phyloP scores from a whole-genome alignment of 179 eudicot genomes.

The Monotropa hypopitys region DNA sequence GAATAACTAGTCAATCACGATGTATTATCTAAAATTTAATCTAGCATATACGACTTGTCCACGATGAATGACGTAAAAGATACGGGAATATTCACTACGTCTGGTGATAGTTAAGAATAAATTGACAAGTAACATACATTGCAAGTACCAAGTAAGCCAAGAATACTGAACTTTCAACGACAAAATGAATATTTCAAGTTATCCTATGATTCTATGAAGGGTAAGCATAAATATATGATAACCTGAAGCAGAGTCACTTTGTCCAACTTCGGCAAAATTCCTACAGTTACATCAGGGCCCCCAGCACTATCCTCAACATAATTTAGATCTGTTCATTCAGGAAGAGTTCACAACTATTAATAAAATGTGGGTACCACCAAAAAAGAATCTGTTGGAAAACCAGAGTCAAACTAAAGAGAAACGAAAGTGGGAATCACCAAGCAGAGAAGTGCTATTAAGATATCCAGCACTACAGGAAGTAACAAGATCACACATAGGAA shows the following conservation, averaged over 20 bases:
- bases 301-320: conserved; percentile 95
- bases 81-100: neutral
- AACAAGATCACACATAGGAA: conserved; percentile 88
- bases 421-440: conserved; percentile 59
- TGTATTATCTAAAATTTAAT: too few species aligned
- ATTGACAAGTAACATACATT: too few species aligned
- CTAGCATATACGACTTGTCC: too few species aligned
- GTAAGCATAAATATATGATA: neutral
- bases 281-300: conserved; percentile 93
- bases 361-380: neutral
- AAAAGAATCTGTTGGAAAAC: too few species aligned
- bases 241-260: conserved; percentile 97
- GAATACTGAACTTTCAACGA: neutral
- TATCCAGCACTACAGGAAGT: conserved; percentile 93
- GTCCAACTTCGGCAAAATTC: conserved; percentile 69
- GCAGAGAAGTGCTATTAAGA: conserved; percentile 71
- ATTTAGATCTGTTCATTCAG: conserved; percentile 49
- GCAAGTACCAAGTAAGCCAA: neutral
- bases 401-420: too few species aligned
- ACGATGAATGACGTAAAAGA: neutral
- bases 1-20: neutral
- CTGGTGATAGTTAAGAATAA: neutral
- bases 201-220: neutral
- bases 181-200: neutral
- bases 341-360: neutral